Percentiles rank a stretch among this genome's conserved stretches.
Conservation (phyloP, 768 basidiomycete genomes). For the Peribolospora kevripleyi region DNA sequence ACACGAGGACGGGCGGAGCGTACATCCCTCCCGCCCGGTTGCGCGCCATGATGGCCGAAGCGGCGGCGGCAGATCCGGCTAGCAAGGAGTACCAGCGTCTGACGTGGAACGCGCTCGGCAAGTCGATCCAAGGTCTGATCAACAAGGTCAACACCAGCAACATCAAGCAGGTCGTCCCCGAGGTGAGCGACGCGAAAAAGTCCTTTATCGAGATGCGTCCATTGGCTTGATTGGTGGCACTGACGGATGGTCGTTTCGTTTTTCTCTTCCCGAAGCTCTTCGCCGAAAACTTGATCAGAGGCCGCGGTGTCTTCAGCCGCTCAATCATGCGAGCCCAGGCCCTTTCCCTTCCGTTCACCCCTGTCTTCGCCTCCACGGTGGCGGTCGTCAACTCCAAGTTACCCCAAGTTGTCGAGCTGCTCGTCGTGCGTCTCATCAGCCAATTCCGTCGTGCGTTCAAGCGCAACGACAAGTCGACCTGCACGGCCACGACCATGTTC, state of each 20-base stretch:
- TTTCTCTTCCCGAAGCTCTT: conserved; percentile 71
- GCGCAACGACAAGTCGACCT: conserved; percentile 93
- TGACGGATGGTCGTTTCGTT: neutral
- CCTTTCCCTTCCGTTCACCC: conserved; percentile 87
- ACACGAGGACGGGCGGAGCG: conserved; percentile 66
- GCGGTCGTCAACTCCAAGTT: conserved; percentile 92
- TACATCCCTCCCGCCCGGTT: conserved; percentile 90
- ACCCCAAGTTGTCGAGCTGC: conserved; percentile 80
- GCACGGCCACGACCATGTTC: conserved; percentile 79
- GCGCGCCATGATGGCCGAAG: conserved; percentile 48
- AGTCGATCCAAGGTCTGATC: conserved; percentile 96
- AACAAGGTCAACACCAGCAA: conserved; percentile 94
- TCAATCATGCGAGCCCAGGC: conserved; percentile 97
- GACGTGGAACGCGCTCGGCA: conserved; percentile 92
- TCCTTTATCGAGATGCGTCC: too few species aligned
- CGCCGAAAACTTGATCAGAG: conserved; percentile 75
- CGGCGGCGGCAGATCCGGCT: conserved; percentile 47
- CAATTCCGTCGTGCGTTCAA: conserved; percentile 90
- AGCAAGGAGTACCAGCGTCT: conserved; percentile 78
- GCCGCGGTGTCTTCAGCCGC: conserved; percentile 70
- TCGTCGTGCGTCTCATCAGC: conserved; percentile 67
- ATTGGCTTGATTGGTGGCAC: neutral
- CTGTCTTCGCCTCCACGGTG: conserved; percentile 82
- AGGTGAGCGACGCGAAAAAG: conserved; percentile 2
- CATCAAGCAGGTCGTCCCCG: conserved; percentile 29